These are phyloP conservation scores for Zygnema circumcarinatum DNA, from an alignment of 139 green algal genomes.

Conservation along the genomic window DNA sequence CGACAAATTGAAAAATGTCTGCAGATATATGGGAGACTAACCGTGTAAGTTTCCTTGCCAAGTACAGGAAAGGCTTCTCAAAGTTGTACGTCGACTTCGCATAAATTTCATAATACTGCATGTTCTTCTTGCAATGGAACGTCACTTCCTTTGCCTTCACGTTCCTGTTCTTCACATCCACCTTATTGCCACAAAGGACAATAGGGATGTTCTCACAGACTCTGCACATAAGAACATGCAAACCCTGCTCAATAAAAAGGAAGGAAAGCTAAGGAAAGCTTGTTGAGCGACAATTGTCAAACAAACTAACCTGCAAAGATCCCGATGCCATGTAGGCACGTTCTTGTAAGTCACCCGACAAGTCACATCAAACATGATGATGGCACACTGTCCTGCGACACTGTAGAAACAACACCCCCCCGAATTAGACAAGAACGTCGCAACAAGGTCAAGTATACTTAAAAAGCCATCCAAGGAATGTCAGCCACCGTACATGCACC, in stretches of 20 bases:
- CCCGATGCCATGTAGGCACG: conserved; percentile 97
- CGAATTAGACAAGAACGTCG: too few relatives aligned
- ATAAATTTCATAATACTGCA: conserved; percentile 99
- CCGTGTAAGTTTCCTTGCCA: conserved; percentile 95
- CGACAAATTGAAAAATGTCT: background rate
- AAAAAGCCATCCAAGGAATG: background rate
- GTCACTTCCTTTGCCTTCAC: conserved; percentile 99
- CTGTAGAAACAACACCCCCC: too few relatives aligned
- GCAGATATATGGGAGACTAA: conserved; percentile 11
- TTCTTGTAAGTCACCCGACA: conserved; percentile 99
- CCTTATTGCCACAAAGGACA: conserved; percentile 99
- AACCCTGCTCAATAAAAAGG: too few relatives aligned
- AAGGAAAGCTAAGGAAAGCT: too few relatives aligned
- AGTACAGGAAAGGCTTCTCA: conserved; percentile 99
- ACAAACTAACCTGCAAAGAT: conserved; percentile 90
- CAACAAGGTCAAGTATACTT: conserved; percentile 23
- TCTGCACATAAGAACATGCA: too few relatives aligned
- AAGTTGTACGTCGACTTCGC: conserved; percentile 99
- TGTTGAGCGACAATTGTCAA: too few relatives aligned
- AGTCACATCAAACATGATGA: conserved; percentile 99
- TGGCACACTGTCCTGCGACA: conserved; percentile 98
- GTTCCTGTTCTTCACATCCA: conserved; percentile 99
- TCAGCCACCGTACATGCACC: background rate
- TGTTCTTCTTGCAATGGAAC: conserved; percentile 96
- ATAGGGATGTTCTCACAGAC: conserved; percentile 99